Conservation (phyloP, 2,329 filamentous ascomycete species). For the Daldinia sp. region DNA sequence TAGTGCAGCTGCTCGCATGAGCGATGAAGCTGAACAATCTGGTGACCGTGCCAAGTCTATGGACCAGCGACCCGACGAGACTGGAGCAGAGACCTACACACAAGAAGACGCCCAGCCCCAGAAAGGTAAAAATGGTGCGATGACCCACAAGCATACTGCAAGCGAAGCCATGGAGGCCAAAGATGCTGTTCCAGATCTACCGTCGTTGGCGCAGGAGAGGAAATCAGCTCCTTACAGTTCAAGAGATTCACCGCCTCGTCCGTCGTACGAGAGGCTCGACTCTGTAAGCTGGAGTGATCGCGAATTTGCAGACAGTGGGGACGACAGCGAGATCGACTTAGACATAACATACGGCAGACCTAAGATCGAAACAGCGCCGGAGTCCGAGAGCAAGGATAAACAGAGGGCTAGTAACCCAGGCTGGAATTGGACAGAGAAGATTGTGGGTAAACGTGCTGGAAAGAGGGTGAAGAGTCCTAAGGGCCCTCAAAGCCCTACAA, state of each 20-base stretch:
- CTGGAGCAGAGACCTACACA: constrained; percentile 74
- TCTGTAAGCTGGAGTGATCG: constrained; percentile 75
- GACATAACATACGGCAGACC: constrained; percentile 45
- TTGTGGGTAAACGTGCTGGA: constrained; percentile 55
- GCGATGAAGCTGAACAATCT: constrained; percentile 75
- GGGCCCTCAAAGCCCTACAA: constrained; percentile 26
- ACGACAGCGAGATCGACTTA: constrained; percentile 58
- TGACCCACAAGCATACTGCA: constrained; percentile 42
- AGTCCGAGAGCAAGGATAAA: constrained; percentile 34
- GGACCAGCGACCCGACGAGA: constrained; percentile 65
- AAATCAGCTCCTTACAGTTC: constrained; percentile 43
- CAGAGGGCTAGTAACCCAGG: constrained; percentile 41
- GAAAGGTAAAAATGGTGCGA: constrained; percentile 13
- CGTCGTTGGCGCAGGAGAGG: constrained; percentile 45
- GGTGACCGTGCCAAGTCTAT: constrained; percentile 76
- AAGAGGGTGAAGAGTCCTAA: constrained; percentile 43
- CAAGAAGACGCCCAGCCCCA: constrained; percentile 50
- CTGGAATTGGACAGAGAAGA: constrained; percentile 61
- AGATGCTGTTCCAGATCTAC: constrained; percentile 62
- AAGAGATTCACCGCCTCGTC: constrained; percentile 46
- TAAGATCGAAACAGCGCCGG: constrained; percentile 26
- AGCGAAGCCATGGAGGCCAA: constrained; percentile 56
- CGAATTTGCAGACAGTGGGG: constrained; percentile 69
- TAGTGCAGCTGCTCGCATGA: constrained; percentile 71
- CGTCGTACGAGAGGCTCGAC: constrained; percentile 57